Base-by-base conservation (phyloP, 257 asterid species). In the Solanum virginianum region DNA sequence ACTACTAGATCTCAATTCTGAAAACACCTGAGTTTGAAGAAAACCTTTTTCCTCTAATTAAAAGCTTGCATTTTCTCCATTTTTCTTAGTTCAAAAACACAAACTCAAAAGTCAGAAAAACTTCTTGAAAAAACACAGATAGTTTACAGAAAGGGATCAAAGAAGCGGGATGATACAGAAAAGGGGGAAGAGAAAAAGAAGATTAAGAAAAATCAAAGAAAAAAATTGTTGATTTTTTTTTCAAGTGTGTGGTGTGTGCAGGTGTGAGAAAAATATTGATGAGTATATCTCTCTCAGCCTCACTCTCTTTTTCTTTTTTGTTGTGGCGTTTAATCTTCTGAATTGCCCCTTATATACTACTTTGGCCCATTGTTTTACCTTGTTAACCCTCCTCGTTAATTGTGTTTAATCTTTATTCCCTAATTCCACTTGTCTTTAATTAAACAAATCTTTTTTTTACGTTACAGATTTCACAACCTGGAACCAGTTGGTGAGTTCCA, bases 101-200 rank as follows among this genome's bases (percentile, higher is more conserved):
- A 91, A 92, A 89, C 95, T 87, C 87, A 84, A 62, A 77, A 85
- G 72, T 82, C 85, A 86, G 87, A 89, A 84, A 80, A 80, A 12
- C 57, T 80, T 65, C 68, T 80, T 65, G 86, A 86, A 91, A 88
- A 89, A 26, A 53, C 65, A 86, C 97, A 94, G 95, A 88, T 91
- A 92, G 86, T 87, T 92, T 77, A 82, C 95, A 95, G 98, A 94
- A 94, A 90, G 98, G 95, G 96, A 94, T 90, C 93, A 6, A 86
- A 90, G 98, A 94, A 92, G 95, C 90, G 94, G 98, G 94, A 89
- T 72, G 83, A 45, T 69, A 20, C 69, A 90, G 94, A 90, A 74
- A 84, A 87, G 93, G 95, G 93, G 85, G 66, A 60, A 13, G 7
- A 29, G 7, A 29, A 11, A 54, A 9, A 10, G 12, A 74, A 43